Evolutionary conservation across 208 protist genomes (phyloP).

Genomic region (Crithidia mellificae): DNA sequence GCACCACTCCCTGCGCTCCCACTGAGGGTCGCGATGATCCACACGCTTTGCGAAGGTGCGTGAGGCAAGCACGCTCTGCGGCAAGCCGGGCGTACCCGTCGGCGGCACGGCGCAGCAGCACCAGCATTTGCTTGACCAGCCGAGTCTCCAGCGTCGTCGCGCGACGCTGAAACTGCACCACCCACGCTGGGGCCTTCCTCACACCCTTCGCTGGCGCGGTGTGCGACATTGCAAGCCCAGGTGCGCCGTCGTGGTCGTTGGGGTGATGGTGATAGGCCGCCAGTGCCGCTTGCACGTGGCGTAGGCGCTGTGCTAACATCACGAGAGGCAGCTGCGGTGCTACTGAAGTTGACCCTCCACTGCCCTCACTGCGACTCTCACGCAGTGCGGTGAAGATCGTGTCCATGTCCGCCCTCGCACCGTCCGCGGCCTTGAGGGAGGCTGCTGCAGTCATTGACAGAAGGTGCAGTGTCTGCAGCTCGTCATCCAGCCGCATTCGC

Average conservation of each 20-base stretch:
- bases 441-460: slow-evolving; percentile 20
- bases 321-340: slow-evolving; percentile 7
- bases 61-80: slow-evolving; percentile 7
- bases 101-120: slow-evolving; percentile 21
- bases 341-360: background rate
- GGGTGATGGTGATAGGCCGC: background rate
- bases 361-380: background rate
- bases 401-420: background rate
- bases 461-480: slow-evolving; percentile 29
- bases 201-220: background rate
- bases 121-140: slow-evolving; percentile 25
- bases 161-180: slow-evolving; percentile 9
- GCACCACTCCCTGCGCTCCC: too few relatives aligned
- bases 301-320: slow-evolving; percentile 19
- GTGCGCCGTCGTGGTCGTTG: background rate
- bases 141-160: slow-evolving; percentile 23
- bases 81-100: slow-evolving; percentile 19
- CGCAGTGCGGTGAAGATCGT: background rate
- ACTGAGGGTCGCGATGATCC: too few relatives aligned
- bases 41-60: background rate
- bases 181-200: slow-evolving; percentile 9
- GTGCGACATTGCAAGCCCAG: background rate
- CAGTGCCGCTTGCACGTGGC: slow-evolving; percentile 10
- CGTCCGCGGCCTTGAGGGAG: background rate
- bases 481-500: slow-evolving; percentile 22